A percentile compares a stretch with the other conserved stretches of the same genome.
phyloP scores from a whole-genome alignment of 2,329 filamentous ascomycete species.

The Zasmidium citrigriseum region DNA sequence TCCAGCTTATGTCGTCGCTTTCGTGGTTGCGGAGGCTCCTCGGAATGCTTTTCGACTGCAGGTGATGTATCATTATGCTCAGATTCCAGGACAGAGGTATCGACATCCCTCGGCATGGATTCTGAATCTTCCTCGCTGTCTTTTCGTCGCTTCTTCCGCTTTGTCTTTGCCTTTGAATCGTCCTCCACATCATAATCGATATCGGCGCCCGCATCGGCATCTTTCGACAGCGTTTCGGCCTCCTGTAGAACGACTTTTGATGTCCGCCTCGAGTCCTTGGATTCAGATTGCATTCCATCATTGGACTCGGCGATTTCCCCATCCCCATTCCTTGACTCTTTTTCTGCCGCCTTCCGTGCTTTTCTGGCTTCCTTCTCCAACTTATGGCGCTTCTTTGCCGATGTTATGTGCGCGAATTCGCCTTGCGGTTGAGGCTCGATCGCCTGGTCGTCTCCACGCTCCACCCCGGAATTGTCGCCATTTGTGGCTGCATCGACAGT shows the following conservation, averaged over 20 bases:
- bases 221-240: no score
- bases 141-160: conserved; percentile 5
- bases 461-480: no score
- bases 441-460: no score
- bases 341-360: conserved; percentile 26
- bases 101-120: not conserved
- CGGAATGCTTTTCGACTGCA: not conserved
- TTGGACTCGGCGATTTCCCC: no score
- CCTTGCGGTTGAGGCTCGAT: conserved; percentile 10
- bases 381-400: conserved; percentile 34
- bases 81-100: not conserved
- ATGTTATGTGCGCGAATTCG: conserved; percentile 33
- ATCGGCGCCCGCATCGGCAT: no score
- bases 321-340: conserved; percentile 1
- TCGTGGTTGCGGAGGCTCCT: conserved; percentile 40
- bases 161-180: conserved; percentile 4
- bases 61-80: not conserved
- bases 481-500: no score
- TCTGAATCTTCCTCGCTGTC: not conserved
- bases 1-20: conserved; percentile 49
- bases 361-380: conserved; percentile 37
- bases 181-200: conserved; percentile 1
- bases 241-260: no score
- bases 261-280: no score
- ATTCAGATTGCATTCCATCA: no score